Percentiles rank a stretch among this genome's conserved stretches.
These are phyloP conservation scores for Talaromyces sp. DNA, from an alignment of 2,329 filamentous ascomycete species.

Conservation along the genomic window DNA sequence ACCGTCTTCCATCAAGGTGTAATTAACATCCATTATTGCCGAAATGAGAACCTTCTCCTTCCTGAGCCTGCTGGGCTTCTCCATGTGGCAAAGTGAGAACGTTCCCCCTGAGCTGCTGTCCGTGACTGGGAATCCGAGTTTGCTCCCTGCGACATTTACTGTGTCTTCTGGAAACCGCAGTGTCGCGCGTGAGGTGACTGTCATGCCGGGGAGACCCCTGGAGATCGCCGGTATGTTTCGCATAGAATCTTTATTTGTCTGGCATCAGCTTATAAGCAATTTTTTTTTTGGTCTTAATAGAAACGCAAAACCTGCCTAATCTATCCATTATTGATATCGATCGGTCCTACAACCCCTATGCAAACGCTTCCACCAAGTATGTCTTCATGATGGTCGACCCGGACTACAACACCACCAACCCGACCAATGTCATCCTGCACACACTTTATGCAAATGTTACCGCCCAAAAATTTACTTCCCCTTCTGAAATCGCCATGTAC, in stretches of 20 bases:
- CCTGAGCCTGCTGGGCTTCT: not conserved
- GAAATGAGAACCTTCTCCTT: not conserved
- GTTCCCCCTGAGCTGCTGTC: not conserved
- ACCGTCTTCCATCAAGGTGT: too few relatives aligned
- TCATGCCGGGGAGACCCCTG: not conserved
- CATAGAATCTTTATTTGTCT: not conserved
- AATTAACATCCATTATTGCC: too few relatives aligned
- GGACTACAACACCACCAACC: not conserved
- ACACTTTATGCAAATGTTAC: slow-evolving; percentile 4
- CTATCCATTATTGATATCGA: not conserved
- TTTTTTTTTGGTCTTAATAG: not conserved
- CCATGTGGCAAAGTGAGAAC: not conserved
- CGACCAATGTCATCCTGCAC: not conserved
- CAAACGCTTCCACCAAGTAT: slow-evolving; percentile 1
- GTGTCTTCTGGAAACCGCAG: not conserved
- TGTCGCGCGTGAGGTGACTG: not conserved
- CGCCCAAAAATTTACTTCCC: not conserved
- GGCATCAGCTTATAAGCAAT: not conserved
- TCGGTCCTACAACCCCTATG: not conserved
- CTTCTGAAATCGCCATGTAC: not conserved
- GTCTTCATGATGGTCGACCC: slow-evolving; percentile 8
- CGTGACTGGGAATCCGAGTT: not conserved
- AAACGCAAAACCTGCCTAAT: not conserved
- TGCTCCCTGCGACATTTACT: not conserved
- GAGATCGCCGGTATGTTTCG: not conserved